Percentiles rank a stretch among this genome's conserved stretches.
phyloP scores from a whole-genome alignment of 306 rosid species.

The Vicia sativa region DNA sequence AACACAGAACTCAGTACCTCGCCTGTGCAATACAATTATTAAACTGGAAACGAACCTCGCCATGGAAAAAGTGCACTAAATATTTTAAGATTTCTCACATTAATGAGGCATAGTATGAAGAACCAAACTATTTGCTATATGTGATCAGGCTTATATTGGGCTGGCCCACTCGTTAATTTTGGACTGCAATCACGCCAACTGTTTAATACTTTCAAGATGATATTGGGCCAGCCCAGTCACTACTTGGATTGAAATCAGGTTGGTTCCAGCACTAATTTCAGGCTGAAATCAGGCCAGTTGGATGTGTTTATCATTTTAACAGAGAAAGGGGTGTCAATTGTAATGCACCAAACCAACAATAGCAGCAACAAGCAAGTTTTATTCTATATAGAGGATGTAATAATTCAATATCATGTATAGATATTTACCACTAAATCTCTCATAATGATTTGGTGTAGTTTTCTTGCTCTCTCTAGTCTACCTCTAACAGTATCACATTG shows the following conservation, averaged over 20 bases:
- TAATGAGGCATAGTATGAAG: constrained; percentile 7
- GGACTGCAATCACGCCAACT: constrained; percentile 5
- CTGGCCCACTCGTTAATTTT: constrained; percentile 8
- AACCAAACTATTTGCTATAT: constrained; percentile 21
- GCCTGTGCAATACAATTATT: constrained; percentile 4
- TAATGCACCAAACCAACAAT: neutral
- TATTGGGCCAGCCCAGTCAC: constrained; percentile 4
- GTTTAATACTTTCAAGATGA: constrained; percentile 10
- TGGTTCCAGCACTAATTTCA: constrained; percentile 4
- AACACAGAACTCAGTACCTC: constrained; percentile 11
- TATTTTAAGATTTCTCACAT: constrained; percentile 9
- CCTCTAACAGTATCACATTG: neutral
- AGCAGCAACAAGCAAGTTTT: constrained; percentile 5
- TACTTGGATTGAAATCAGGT: constrained; percentile 5
- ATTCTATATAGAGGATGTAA: neutral
- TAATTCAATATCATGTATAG: neutral
- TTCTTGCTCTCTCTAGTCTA: neutral
- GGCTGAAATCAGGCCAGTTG: constrained; percentile 2
- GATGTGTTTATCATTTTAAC: constrained; percentile 8
- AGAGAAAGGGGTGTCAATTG: constrained; percentile 15
- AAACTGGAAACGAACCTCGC: constrained; percentile 26
- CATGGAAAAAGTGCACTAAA: constrained; percentile 18
- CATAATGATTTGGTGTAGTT: neutral
- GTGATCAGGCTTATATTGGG: constrained; percentile 20
- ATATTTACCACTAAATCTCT: constrained; percentile 18